Base-by-base conservation (phyloP, 495 filamentous ascomycete species). In the Bombardia bombarda region DNA sequence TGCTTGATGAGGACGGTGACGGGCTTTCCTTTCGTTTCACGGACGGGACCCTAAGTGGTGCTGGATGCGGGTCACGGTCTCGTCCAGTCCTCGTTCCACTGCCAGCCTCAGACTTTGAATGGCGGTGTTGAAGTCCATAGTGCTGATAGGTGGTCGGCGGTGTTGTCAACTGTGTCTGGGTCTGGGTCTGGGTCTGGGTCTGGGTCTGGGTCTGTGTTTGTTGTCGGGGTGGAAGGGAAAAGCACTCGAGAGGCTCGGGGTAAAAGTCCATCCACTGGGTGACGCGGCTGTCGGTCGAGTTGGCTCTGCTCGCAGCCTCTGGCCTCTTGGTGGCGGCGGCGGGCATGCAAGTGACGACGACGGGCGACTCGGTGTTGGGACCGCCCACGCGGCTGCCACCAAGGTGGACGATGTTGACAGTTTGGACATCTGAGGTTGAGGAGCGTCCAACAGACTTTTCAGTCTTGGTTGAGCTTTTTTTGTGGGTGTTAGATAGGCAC, bases 261-360 rank as follows among this genome's bases (percentile, higher is more conserved):
- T 59, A 59, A 2, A 61, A 48, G 28, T 61, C 56, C 9, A 53
- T 47, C 62, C 62, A 64, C 43, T 64, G 60, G 13, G 60, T 63
- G n/a, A 55, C 39, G 20, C 54, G 56, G 33, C 51, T 58, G 1
- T 58, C 49, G 20, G 46, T 40, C 9, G 50, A 50, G 38, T 42
- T 40, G 30, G 53, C 33, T 20, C 43, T 41, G 23, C 44, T 43
- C 17, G 18, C 10, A 24, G 17, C 16, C 17, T 25, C 34, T 1
- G 21, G 10, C 3, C 5, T 36, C 7, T 17, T 33, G 10, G 36
- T 31, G 4, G 22, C 18, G 18, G 51, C 19, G 18, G 39, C 9
- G 16, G 37, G 22, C 13, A 47, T 39, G 6, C 24, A 42, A 21
- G 38, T 35, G n/a, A 50, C 44, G 41, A 17, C 32, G 26, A 24